Evolutionary conservation across 176 grass and related monocot species (phyloP), one percentile per base, ranked within the genome.

Genomic region (Avena insularis): DNA sequence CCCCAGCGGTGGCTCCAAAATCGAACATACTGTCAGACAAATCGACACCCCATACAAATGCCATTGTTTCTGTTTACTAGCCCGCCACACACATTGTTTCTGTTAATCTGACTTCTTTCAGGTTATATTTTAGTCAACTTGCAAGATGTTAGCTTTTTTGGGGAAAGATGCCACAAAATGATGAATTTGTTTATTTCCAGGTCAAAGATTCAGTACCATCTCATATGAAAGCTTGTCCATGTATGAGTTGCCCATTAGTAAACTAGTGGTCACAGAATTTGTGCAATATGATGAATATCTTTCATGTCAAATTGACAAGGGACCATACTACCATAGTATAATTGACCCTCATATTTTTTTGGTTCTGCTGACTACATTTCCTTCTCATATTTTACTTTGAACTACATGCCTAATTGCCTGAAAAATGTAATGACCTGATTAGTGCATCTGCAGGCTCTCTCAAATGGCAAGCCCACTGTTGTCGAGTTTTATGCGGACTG

Each of bases 401-500:
- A 3, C 63, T 65, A 12, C 66, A 71, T 85, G 75, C n/a, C 1
- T 83, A 36, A 46, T 53, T 4, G 23, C 72, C 23, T 53, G 31
- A 0, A 16, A 53, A 74, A 67, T 78, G 13, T 85, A 59, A 33
- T 82, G 65, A 90, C 49, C 16, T 70, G 56, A 35, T 78, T 83
- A 81, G 6, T 80, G 59, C 46, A 81, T 86, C 20, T 79, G 6
- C 86, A 96, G 97, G 94, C 97, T 90, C 94, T 99, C 68, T 71
- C 79, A 90, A 99, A 99, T 86, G 97, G 91, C 61, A 99, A 84
- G 27, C 97, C 97, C 66, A 99, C 94, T 75, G 97, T 99, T 69
- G 87, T 99, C 2, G 94, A 96, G 55, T 99, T 99, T 90, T 99
- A 99, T 71, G 94, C 94, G 1, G 97, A 96, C 88, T 99, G 97